Evolutionary conservation across 148 eudicot species (phyloP).

Genomic region (Camellia lanceoleosa): DNA sequence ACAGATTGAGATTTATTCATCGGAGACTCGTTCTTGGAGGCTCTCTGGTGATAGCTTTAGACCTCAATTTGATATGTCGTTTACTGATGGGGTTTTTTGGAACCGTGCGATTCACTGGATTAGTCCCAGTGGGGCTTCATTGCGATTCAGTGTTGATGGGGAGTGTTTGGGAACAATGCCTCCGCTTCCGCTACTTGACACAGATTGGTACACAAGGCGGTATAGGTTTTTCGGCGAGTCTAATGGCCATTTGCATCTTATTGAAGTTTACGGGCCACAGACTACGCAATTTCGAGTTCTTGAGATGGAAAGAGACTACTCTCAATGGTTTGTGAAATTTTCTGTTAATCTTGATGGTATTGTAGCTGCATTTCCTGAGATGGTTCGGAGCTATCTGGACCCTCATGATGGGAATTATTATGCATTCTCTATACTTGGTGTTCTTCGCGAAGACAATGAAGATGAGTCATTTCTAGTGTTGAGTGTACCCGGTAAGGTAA

Average conservation of each 20-base stretch:
- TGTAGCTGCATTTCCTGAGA: conserved; percentile 39
- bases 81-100: conserved; percentile 47
- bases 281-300: conserved; percentile 37
- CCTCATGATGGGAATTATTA: conserved; percentile 30
- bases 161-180: conserved; percentile 23
- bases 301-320: conserved; percentile 29
- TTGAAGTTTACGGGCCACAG: conserved; percentile 29
- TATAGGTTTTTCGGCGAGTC: conserved; percentile 51
- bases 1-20: conserved; percentile 30
- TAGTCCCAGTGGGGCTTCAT: conserved; percentile 24
- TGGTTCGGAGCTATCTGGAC: conserved; percentile 38
- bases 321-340: conserved; percentile 38
- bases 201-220: conserved; percentile 27
- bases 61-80: conserved; percentile 32
- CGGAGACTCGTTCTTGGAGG: conserved; percentile 31
- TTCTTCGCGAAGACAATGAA: conserved; percentile 20
- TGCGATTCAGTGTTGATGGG: conserved; percentile 33
- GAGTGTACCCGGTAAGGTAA: conserved; percentile 40
- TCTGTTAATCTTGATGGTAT: conserved; percentile 39
- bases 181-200: conserved; percentile 14
- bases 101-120: conserved; percentile 52
- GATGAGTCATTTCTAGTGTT: conserved; percentile 27
- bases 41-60: conserved; percentile 7
- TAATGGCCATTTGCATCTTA: conserved; percentile 45
- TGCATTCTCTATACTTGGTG: conserved; percentile 39